These are phyloP conservation scores for Solanum tarijense DNA, from an alignment of 257 asterid species.

Conservation along the genomic window DNA sequence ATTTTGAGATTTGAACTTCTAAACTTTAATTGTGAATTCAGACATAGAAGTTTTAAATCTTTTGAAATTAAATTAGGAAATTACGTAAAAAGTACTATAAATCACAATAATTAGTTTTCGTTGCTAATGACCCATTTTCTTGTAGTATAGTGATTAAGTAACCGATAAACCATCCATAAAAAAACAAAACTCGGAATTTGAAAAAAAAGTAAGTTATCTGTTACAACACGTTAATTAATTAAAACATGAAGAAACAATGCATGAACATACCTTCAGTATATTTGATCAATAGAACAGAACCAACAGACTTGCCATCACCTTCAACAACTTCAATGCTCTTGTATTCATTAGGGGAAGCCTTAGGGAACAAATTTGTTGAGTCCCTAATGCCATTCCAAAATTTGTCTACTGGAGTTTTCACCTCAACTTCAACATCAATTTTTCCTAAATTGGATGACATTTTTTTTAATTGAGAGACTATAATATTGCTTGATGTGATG, in stretches of 20 bases:
- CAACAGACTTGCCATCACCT: constrained; percentile 70
- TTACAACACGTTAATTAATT: not conserved
- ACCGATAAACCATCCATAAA: not conserved
- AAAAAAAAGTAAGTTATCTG: not conserved
- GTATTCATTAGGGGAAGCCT: constrained; percentile 54
- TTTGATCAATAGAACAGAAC: constrained; percentile 49
- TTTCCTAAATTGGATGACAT: constrained; percentile 42
- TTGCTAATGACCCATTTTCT: not conserved
- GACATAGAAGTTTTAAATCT: no score
- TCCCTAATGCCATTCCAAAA: constrained; percentile 54
- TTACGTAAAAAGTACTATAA: no score
- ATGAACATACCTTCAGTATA: constrained; percentile 39
- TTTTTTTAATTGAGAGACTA: not conserved
- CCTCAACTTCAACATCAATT: constrained; percentile 55
- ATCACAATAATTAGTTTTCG: not conserved
- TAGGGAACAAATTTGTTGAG: constrained; percentile 52
- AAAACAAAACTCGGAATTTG: not conserved
- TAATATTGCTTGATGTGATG: not conserved
- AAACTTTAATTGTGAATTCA: no score
- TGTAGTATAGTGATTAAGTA: not conserved
- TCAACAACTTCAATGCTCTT: constrained; percentile 57
- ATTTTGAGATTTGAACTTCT: no score
- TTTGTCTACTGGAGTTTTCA: constrained; percentile 43
- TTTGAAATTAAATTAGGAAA: no score
- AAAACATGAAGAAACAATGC: not conserved